Conservation (phyloP, 2,329 filamentous ascomycete genomes). For the Botrytis medusae region DNA sequence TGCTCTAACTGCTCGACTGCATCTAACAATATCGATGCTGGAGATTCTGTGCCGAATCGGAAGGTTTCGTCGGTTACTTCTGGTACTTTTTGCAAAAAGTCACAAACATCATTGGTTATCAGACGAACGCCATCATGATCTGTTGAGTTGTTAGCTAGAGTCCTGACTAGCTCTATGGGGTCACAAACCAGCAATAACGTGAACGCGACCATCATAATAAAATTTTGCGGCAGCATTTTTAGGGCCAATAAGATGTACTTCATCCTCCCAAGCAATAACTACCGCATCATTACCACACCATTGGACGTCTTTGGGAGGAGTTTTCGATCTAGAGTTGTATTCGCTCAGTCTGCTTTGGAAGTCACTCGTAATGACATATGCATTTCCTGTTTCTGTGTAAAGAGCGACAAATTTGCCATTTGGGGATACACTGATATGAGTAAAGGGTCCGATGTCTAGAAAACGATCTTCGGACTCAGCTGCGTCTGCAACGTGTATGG, state of each 20-base stretch:
- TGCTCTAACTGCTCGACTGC: slow-evolving; percentile 88
- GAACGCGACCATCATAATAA: slow-evolving; percentile 88
- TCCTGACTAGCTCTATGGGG: background rate
- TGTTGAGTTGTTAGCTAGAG: slow-evolving; percentile 35
- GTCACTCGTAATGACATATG: slow-evolving; percentile 92
- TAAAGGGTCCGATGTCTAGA: slow-evolving; percentile 88
- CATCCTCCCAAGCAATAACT: slow-evolving; percentile 94
- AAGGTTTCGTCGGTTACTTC: slow-evolving; percentile 87
- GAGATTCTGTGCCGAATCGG: slow-evolving; percentile 79
- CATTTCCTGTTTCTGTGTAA: slow-evolving; percentile 79
- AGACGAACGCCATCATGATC: slow-evolving; percentile 83
- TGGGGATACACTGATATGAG: slow-evolving; percentile 85
- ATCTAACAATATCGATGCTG: slow-evolving; percentile 89
- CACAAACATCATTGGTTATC: slow-evolving; percentile 90
- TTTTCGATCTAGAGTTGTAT: slow-evolving; percentile 84
- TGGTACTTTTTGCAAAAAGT: slow-evolving; percentile 94
- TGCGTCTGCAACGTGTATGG: slow-evolving; percentile 82
- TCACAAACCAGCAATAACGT: slow-evolving; percentile 74
- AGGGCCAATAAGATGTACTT: slow-evolving; percentile 89
- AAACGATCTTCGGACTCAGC: slow-evolving; percentile 88
- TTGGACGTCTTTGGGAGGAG: slow-evolving; percentile 80
- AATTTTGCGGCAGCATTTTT: slow-evolving; percentile 73
- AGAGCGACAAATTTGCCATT: slow-evolving; percentile 86
- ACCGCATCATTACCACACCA: slow-evolving; percentile 97
- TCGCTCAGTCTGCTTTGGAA: slow-evolving; percentile 92